A percentile compares a stretch with the other conserved stretches of the same genome.
phyloP scores from a whole-genome alignment of 192 early-diverging fungal species.

The Cladochytrium replicatum region DNA sequence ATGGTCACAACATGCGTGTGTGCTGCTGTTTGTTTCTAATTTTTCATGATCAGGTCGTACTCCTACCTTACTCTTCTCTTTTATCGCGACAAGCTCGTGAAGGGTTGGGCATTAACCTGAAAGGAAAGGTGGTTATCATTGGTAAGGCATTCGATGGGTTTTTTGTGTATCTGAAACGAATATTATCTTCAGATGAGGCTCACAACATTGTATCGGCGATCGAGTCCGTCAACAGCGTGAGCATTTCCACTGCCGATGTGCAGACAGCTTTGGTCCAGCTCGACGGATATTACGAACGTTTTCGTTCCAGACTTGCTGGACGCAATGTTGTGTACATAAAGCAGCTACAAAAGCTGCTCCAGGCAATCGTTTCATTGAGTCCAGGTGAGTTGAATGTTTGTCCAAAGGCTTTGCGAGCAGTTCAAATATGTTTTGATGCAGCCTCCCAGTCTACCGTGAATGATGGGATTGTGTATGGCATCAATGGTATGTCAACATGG shows the following conservation, averaged over 20 bases:
- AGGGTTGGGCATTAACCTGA: constrained; percentile 59
- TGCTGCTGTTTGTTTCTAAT: too few species aligned
- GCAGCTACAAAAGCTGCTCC: constrained; percentile 55
- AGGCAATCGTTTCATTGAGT: constrained; percentile 45
- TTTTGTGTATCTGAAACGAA: neutral
- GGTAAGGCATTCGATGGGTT: constrained; percentile 52
- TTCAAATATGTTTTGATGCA: too few species aligned
- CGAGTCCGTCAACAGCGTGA: constrained; percentile 55
- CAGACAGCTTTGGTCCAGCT: constrained; percentile 45
- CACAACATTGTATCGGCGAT: constrained; percentile 57
- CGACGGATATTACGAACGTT: constrained; percentile 55
- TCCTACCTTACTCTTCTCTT: too few species aligned
- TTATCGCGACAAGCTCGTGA: constrained; percentile 68
- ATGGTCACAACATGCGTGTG: constrained; percentile 7
- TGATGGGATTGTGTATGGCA: too few species aligned
- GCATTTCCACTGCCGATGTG: constrained; percentile 5
- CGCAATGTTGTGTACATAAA: constrained; percentile 67
- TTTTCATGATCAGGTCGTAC: too few species aligned
- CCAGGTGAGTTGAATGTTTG: constrained; percentile 7
- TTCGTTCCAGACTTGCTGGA: constrained; percentile 56
- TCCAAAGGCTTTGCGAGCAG: too few species aligned
- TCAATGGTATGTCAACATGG: constrained; percentile 7
- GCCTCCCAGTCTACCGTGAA: too few species aligned
- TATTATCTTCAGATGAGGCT: constrained; percentile 26
- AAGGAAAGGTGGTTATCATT: constrained; percentile 69